phyloP scores from a whole-genome alignment of 2,329 filamentous ascomycete species.

The Reticulascus tulasneorum region DNA sequence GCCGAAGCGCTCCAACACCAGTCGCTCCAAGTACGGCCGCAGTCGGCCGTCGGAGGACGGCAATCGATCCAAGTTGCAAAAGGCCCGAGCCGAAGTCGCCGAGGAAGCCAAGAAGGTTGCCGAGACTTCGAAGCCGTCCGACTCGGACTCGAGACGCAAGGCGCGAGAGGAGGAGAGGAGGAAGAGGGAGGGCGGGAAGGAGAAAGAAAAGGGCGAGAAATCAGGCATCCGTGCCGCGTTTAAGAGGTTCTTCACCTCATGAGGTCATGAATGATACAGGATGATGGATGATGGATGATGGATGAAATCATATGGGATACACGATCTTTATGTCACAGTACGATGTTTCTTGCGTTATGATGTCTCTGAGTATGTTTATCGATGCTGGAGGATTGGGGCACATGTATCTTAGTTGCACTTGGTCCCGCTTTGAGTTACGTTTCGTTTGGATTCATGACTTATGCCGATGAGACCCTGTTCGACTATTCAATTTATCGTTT shows the following conservation, averaged over 20 bases:
- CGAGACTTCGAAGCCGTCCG: constrained; percentile 23
- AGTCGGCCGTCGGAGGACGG: constrained; percentile 24
- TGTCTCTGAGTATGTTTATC: too few species aligned
- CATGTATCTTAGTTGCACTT: too few species aligned
- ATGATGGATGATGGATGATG: too few species aligned
- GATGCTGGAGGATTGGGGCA: too few species aligned
- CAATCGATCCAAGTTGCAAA: constrained; percentile 18
- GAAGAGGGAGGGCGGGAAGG: constrained; percentile 17
- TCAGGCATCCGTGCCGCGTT: constrained; percentile 27
- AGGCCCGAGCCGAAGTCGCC: constrained; percentile 19
- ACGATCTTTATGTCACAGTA: too few species aligned
- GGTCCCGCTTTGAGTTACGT: too few species aligned
- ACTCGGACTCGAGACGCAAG: constrained; percentile 23
- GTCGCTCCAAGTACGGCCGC: constrained; percentile 22
- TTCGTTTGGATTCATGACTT: too few species aligned
- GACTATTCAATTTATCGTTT: too few species aligned
- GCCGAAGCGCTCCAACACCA: constrained; percentile 27
- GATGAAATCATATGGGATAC: too few species aligned
- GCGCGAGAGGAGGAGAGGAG: constrained; percentile 22
- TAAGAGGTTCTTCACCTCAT: constrained; percentile 32
- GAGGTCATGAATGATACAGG: too few species aligned
- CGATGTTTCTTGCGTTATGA: too few species aligned
- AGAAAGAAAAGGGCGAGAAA: constrained; percentile 22
- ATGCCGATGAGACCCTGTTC: too few species aligned
- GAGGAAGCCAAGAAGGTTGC: constrained; percentile 8